A percentile compares a stretch with the other conserved stretches of the same genome.
Evolutionary conservation across 164 flowering plant genomes (phyloP).

Genomic region (Vitis amurensis): DNA sequence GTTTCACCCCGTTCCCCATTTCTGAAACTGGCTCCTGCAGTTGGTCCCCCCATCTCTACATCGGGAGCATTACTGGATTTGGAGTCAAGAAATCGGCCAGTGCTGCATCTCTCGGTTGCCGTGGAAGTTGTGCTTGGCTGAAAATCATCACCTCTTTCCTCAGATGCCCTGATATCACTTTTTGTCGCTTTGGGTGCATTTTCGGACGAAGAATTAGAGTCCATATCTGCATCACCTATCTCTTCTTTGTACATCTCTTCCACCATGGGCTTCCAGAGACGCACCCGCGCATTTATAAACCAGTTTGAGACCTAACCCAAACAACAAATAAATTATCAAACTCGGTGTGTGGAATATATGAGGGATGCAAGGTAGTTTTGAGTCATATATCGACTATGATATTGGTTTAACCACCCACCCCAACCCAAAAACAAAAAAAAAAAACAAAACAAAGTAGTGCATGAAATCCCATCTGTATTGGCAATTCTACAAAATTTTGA

Average conservation of each 20-base stretch:
- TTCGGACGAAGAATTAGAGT: conserved; percentile 73
- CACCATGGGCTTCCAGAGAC: conserved; percentile 99
- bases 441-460: too few relatives aligned
- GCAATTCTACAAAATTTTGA: too few relatives aligned
- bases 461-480: too few relatives aligned
- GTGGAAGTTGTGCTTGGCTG: conserved; percentile 47
- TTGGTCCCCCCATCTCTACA: conserved; percentile 42
- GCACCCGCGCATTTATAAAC: conserved; percentile 95
- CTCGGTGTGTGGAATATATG: background rate
- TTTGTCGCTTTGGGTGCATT: conserved; percentile 36
- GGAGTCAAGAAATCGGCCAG: conserved; percentile 36
- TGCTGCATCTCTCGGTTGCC: conserved; percentile 32
- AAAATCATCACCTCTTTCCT: conserved; percentile 48
- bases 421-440: too few relatives aligned
- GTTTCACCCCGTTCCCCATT: conserved; percentile 25
- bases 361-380: too few relatives aligned
- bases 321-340: background rate
- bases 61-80: conserved; percentile 38
- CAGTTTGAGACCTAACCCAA: conserved; percentile 84
- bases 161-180: conserved; percentile 35
- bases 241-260: conserved; percentile 99
- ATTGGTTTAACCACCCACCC: too few relatives aligned
- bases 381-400: too few relatives aligned
- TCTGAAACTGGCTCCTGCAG: conserved; percentile 23
- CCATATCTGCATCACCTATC: conserved; percentile 69